Evolutionary conservation across 2,329 filamentous ascomycete species (phyloP), one percentile per base, ranked within the genome.

Genomic region (Paecilomyces dactylethromorphus): DNA sequence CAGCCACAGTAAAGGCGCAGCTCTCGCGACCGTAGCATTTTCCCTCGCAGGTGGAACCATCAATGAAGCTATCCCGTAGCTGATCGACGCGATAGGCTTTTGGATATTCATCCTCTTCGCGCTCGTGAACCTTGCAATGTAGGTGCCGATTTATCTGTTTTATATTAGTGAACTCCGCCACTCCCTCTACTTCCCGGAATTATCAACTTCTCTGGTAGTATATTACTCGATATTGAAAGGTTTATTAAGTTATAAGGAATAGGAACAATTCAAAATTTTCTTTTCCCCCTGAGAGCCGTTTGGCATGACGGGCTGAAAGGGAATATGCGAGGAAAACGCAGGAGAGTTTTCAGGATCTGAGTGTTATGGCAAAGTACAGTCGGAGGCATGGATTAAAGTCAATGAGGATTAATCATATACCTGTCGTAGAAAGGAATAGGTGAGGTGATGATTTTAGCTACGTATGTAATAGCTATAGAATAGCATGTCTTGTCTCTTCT

Each of bases 61-160:
- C 59, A 67, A 67, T 58, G 67, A 72, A 52, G 68, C 74, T 24
- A 70, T 71, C 29, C 73, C 71, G 1, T 69, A 72, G 26, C 66
- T 74, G 60, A 71, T 72, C 49, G 62, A 64, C 22, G 66, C 67
- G 0, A 67, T 71, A 24, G 64, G 66, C 3, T 71, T 66, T 50
- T 71, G 69, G 68, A 63, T 71, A 10, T 71, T 72, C 45, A 69
- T 71, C 49, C 60, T 71, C 8, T 72, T 72, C 58, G 69, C 68
- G 2, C 49, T 71, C 24, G 65, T 72, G 8, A 72, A 71, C 45
- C 61, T 71, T 21, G 53, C 64, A 12, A 60, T 66, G 56, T 53
- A 71, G 22, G 60, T 67, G 15, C 69, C 68, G 3, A 66, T 69
- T 11, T 69, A 65, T 54, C 55, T 65, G 3, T 69, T 70, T 57